These are phyloP conservation scores for Erodium moschatum DNA, from an alignment of 441 rosid species.

Conservation along the genomic window DNA sequence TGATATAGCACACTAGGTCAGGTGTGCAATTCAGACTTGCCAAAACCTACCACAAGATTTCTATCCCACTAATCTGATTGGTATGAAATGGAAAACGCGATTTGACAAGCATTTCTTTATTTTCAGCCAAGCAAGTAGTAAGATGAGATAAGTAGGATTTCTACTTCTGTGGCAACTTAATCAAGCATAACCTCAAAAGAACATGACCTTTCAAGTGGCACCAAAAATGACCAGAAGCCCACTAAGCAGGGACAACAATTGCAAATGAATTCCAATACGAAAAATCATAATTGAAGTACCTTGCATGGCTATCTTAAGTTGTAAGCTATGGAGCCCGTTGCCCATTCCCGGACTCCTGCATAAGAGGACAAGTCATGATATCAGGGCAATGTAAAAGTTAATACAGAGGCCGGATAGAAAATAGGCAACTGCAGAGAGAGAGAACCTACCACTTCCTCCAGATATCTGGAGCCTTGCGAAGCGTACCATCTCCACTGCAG, in stretches of 20 bases:
- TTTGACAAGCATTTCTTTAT: background rate
- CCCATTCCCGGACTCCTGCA: slow-evolving; percentile 79
- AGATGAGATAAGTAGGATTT: background rate
- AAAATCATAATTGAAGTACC: slow-evolving; percentile 32
- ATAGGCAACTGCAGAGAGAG: background rate
- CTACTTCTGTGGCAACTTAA: background rate
- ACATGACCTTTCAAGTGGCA: background rate
- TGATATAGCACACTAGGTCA: background rate
- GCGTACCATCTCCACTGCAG: slow-evolving; percentile 96
- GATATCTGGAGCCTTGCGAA: slow-evolving; percentile 93
- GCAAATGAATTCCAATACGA: background rate
- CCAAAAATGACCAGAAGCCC: background rate
- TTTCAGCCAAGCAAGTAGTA: background rate
- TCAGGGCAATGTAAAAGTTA: background rate
- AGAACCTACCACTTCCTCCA: slow-evolving; percentile 80
- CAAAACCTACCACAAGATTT: background rate
- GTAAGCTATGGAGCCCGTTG: slow-evolving; percentile 81
- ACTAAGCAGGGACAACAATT: background rate
- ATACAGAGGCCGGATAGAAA: slow-evolving; percentile 13
- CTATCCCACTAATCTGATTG: background rate
- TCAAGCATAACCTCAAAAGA: background rate
- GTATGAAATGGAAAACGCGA: background rate
- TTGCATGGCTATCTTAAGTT: slow-evolving; percentile 83
- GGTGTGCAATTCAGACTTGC: background rate
- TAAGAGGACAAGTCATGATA: slow-evolving; percentile 19